Base-by-base conservation (phyloP, 495 filamentous ascomycete species). In the Lasiosphaeris hirsuta region DNA sequence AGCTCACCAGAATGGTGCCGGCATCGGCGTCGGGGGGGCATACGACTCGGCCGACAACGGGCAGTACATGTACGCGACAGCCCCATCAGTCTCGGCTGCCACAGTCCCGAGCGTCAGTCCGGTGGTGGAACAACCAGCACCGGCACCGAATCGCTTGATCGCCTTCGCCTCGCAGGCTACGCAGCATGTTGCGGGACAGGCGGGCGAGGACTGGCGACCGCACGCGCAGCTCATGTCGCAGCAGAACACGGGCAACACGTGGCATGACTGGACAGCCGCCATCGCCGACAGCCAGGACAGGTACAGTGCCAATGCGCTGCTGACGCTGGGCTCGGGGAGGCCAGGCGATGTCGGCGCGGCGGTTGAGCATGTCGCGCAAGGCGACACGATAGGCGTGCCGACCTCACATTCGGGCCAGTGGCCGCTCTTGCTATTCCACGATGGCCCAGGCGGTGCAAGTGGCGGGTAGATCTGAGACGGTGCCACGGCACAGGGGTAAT, bases 191-290 rank as follows among this genome's bases (percentile, higher is more conserved):
- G 58, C 60, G 1, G 57, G 61, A 11, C 67, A 63, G 60, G 51
- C 60, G 18, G 55, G 43, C 23, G 62, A 67, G 1, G 62, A 64
- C 43, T 70, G 69, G 69, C 62, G 59, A 7, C 48, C 61, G 8
- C 66, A 65, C 43, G 8, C 69, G 14, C 45, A 61, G 46, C 58
- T 63, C 10, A 55, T 63, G 59, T 41, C 59, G 17, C 63, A 60
- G 17, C 63, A 60, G 14, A 39, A 10, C 17, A 36, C 34, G 9
- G 61, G 62, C 0, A 79, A 77, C 47, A 66, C 74, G 1, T 79
- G 75, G 75, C 70, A 78, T 8, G 73, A 78, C 57, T 79, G 76
- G 76, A 73, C 75, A 7, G 71, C 72, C 0, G 75, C 75, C 37
- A 73, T 79, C 10, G 70, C 72, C 10, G 74, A 76, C 61, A 78